Conservation (phyloP, 139 green algal species). For the Zygnema circumcarinatum region DNA sequence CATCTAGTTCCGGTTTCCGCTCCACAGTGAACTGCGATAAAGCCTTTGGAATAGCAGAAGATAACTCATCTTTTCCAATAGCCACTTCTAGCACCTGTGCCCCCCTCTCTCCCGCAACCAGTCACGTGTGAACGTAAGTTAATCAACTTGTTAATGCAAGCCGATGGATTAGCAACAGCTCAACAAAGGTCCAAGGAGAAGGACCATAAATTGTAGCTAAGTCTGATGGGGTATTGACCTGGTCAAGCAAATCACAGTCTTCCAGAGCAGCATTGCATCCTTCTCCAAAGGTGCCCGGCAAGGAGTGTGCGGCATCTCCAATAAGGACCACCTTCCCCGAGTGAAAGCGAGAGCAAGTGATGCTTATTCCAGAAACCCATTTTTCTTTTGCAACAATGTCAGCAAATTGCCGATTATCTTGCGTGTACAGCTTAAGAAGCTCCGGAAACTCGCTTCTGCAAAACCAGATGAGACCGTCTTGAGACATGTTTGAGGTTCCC, state of each 20-base stretch:
- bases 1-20: neutral
- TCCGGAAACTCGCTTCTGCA: slow-evolving; percentile 15
- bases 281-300: slow-evolving; percentile 44
- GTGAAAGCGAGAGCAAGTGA: slow-evolving; percentile 51
- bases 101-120: no score
- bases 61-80: neutral
- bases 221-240: no score
- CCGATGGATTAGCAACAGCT: no score
- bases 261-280: slow-evolving; percentile 62
- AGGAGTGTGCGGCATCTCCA: slow-evolving; percentile 58
- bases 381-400: neutral
- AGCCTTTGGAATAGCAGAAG: neutral
- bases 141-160: no score
- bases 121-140: no score
- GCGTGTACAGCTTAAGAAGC: slow-evolving; percentile 7
- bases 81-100: neutral
- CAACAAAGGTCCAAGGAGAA: no score
- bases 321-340: slow-evolving; percentile 42
- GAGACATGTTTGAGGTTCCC: no score
- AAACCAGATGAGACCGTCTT: no score
- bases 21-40: neutral
- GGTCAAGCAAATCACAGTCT: no score
- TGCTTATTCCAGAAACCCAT: slow-evolving; percentile 6
- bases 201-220: no score
- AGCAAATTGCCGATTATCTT: neutral